Base-by-base conservation (phyloP, 2,329 filamentous ascomycete species). In the Colletotrichum eremochloae region DNA sequence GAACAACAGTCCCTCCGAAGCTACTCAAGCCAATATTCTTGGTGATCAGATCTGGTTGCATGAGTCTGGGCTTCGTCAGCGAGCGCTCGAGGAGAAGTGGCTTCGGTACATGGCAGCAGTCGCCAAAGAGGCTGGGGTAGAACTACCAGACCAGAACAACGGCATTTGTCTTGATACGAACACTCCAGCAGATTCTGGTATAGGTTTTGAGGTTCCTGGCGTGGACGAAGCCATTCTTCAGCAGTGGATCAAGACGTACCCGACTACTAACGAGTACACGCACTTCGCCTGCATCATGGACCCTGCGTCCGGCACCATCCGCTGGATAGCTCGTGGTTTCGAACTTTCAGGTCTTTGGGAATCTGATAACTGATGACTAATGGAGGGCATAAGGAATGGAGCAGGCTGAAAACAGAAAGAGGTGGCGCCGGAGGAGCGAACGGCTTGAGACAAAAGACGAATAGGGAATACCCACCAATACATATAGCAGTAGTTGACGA, bases 241-340 rank as follows among this genome's bases (percentile, higher is more conserved):
- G 2, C 75, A 79, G 14, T 89, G 88, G 88, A 79, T 90, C 11
- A 80, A 81, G 31, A 80, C 80, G 18, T 87, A 85, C 71, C 89
- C 89, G 0, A 86, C 87, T 4, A 84, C 84, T 20, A 91, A 90
- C 75, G 86, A 89, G 67, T 82, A 81, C 46, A 90, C 88, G 2
- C 89, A 92, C 78, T 91, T 87, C 78, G 84, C 85, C 5, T 84
- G 84, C 29, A 79, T 91, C 38, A 85, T 92, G 85, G 89, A 91
- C 79, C 86, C 89, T 4, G 77, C 72, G 7, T 78, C 77, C 18
- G 88, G 88, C 0, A 79, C 80, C 15, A 79, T 90, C 31, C 77
- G 80, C 18, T 90, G 86, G 84, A 75, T 85, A 11, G 71, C 76
- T 2, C 48, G 58, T 18, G 66, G 50, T 12, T 31, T 48, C 2